phyloP scores from a whole-genome alignment of 2,329 filamentous ascomycete genomes.

The Cytospora leucostoma region DNA sequence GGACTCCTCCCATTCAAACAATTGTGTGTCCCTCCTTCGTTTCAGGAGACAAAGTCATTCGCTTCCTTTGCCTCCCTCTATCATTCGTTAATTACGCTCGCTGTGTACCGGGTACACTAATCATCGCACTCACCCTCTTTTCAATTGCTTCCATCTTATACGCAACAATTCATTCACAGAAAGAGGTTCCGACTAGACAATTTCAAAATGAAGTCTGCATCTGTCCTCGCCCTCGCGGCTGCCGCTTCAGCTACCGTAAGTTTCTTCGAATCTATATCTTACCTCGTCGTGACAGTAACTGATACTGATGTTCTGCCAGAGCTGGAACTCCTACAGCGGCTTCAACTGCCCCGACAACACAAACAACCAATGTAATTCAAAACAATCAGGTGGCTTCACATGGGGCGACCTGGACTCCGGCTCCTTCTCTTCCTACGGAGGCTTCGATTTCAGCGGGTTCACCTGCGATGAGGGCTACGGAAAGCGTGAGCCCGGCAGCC shows the following conservation, averaged over 20 bases:
- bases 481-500: constrained; percentile 54
- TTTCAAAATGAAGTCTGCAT: constrained; percentile 53
- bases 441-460: constrained; percentile 75
- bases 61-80: constrained; percentile 49
- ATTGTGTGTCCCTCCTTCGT: constrained; percentile 26
- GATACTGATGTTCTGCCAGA: constrained; percentile 29
- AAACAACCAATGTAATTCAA: constrained; percentile 73
- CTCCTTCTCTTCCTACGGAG: constrained; percentile 65
- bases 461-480: constrained; percentile 60
- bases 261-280: constrained; percentile 8
- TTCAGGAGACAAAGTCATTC: constrained; percentile 56
- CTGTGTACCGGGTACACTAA: constrained; percentile 27
- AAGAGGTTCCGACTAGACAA: constrained; percentile 8
- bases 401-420: constrained; percentile 67
- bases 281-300: not conserved
- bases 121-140: constrained; percentile 23
- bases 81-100: constrained; percentile 34
- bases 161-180: constrained; percentile 14
- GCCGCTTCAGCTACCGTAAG: constrained; percentile 52
- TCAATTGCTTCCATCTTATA: not conserved
- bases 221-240: constrained; percentile 54
- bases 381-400: constrained; percentile 71
- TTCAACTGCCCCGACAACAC: constrained; percentile 72
- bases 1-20: constrained; percentile 17
- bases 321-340: constrained; percentile 39